Evolutionary conservation across 352 stramenopile species (phyloP).

Genomic region (Globisporangium splendens): DNA sequence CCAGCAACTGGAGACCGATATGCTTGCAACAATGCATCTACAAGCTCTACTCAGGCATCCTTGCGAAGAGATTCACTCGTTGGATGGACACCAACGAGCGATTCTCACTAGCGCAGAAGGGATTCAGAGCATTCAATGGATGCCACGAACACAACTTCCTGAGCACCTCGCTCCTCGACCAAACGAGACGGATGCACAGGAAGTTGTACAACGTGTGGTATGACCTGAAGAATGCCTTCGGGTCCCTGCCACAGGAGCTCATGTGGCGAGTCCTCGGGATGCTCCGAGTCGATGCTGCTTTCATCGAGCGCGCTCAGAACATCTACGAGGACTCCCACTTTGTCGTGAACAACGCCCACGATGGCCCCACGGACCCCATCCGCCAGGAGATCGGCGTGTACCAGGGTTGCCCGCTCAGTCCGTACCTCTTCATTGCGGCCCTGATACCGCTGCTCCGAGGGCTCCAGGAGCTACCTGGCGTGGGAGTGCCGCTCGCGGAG

Average conservation of each 20-base stretch:
- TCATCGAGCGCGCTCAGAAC: too few relatives aligned
- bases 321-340: too few relatives aligned
- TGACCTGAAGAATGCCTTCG: slow-evolving; percentile 21
- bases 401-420: slow-evolving; percentile 24
- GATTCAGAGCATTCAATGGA: slow-evolving; percentile 23
- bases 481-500: too few relatives aligned
- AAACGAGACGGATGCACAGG: slow-evolving; percentile 13
- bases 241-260: slow-evolving; percentile 13
- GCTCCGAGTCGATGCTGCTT: too few relatives aligned
- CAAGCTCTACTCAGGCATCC: slow-evolving; percentile 27
- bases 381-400: slow-evolving; percentile 13
- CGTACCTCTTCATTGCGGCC: slow-evolving; percentile 18
- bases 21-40: too few relatives aligned
- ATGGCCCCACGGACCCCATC: slow-evolving; percentile 17
- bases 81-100: slow-evolving; percentile 21
- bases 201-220: slow-evolving; percentile 22
- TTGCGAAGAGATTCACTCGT: slow-evolving; percentile 11
- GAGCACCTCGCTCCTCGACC: slow-evolving; percentile 15
- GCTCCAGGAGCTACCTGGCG: not conserved
- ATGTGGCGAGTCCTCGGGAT: slow-evolving; percentile 20
- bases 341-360: not conserved
- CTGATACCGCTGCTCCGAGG: not conserved
- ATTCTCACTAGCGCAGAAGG: slow-evolving; percentile 14
- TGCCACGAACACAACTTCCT: slow-evolving; percentile 31
- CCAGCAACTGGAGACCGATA: too few relatives aligned